Base-by-base conservation (phyloP, 768 basidiomycete species). In the Leucocoprinus birnbaumii region DNA sequence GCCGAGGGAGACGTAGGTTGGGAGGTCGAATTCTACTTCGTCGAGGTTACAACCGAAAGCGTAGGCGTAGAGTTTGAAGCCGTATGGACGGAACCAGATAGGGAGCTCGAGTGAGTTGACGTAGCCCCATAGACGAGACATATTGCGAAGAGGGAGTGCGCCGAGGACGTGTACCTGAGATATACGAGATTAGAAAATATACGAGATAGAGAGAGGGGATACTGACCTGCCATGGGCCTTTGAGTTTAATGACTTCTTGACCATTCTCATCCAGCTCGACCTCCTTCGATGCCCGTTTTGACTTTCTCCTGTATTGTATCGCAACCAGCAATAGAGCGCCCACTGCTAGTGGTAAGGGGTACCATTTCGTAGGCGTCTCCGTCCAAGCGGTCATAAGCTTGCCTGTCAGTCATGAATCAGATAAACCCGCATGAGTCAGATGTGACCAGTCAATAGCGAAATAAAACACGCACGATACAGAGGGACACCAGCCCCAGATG, bases 61-160 rank as follows among this genome's bases (percentile, higher is more conserved):
- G 62, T 74, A 82, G 16, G 93, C 82, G 66, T 98, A 99, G 46
- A 95, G 63, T 55, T 84, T 82, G 74, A 94, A 85, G 35, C 95
- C 91, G 65, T 85, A 83, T 3, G 94, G 94, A n/a, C 97, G 80
- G 71, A 94, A 80, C 95, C 94, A 99, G 57, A 95, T 78, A 26
- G 97, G 97, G 4, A 99, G 82, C 62, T 94, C 89, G 59, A 95
- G 79, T 1, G 89, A 90, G 74, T 98, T 99, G 58, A 98, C 64
- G 69, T 94, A 95, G 5, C 97, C 97, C 94, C 96, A 98, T 4
- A 98, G 71, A 1, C 95, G 87, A n/a, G 96, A 98, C 66, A 98
- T 84, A 58, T 94, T 94, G 40, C 95, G 85, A 5, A 98, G 80
- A 0, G 97, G 97, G 1, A 99, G 81, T 9, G 95, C 95, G 49